Evolutionary conservation across 75 land plant species (phyloP).

Genomic region (Selaginella moellendorffii): DNA sequence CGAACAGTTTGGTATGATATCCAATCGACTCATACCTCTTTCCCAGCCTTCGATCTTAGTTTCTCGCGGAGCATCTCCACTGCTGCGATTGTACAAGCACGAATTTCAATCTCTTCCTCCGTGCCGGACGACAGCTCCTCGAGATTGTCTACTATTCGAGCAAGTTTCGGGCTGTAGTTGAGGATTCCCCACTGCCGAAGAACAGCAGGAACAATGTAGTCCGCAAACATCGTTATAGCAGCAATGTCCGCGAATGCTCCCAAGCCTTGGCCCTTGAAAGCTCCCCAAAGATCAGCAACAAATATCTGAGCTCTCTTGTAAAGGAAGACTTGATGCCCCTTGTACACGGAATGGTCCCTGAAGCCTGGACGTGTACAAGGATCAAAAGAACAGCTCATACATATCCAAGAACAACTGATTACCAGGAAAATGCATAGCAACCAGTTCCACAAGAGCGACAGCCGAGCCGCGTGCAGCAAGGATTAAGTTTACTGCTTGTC

Average conservation of each 20-base stretch:
- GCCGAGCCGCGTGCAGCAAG: slow-evolving; percentile 72
- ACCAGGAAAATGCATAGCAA: slow-evolving; percentile 88
- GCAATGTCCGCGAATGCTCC: slow-evolving; percentile 71
- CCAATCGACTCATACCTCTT: slow-evolving; percentile 64
- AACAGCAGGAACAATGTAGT: slow-evolving; percentile 91
- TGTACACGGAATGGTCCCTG: slow-evolving; percentile 82
- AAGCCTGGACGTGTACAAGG: slow-evolving; percentile 54
- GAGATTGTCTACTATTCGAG: slow-evolving; percentile 39
- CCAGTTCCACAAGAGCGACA: slow-evolving; percentile 48
- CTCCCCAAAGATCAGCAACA: slow-evolving; percentile 93
- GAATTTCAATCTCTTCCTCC: slow-evolving; percentile 86
- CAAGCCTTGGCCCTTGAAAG: slow-evolving; percentile 69
- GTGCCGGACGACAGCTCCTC: slow-evolving; percentile 66
- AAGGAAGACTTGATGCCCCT: slow-evolving; percentile 87
- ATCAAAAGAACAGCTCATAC: too few species aligned
- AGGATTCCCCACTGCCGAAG: slow-evolving; percentile 70
- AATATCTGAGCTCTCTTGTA: slow-evolving; percentile 97
- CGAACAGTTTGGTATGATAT: too few species aligned
- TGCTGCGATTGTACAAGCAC: slow-evolving; percentile 83
- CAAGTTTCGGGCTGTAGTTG: slow-evolving; percentile 45
- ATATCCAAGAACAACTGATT: too few species aligned
- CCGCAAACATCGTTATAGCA: slow-evolving; percentile 81
- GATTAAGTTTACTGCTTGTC: slow-evolving; percentile 77
- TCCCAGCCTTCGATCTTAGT: slow-evolving; percentile 39
- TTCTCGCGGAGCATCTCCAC: slow-evolving; percentile 77